Base-by-base conservation (phyloP, 495 filamentous ascomycete species). In the Hypoxylon perforatum region DNA sequence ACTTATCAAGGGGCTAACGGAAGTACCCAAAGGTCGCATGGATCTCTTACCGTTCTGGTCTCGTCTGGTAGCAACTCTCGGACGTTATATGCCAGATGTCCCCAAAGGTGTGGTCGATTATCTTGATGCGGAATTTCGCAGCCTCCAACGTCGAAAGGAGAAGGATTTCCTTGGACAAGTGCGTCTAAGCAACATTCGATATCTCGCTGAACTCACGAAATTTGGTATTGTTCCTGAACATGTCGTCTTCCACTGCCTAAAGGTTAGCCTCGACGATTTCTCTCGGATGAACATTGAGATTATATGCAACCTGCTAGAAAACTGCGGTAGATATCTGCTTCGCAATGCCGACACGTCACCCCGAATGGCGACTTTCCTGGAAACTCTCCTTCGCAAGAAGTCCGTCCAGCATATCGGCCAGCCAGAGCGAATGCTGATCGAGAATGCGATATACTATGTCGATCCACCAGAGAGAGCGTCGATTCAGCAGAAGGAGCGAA, bases 221-320 rank as follows among this genome's bases (percentile, higher is more conserved):
- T 99, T 98, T 73, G 94, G 95, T 39, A 92, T 98, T 23, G 94
- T 99, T 18, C 96, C 95, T 8, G 94, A 99, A 76, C 95, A 99
- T 75, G 94, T 98, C 66, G 95, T 98, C 58, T 99, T 99, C 78
- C 96, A 99, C 69, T 98, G 94, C 77, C 85, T 99, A 62, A 98
- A 96, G 75, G 94, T 99, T 69, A 95, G 95, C 61, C 80, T 98
- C 5, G 96, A 99, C 69, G 95, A 99, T 63, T 98, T 99, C 67
- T 97, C 96, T 8, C 87, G 94, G 65, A 96, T 97, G 88, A 98
- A 98, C 70, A 96, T 99, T 61, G 96, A 99, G 75, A 97, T 99
- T 68, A 96, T 98, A 65, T 94, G 94, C 68, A 93, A 96, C 68
- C 81, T 97, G n/a, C 83, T 99, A 7, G 95, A 99, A 79, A 98